Base-by-base conservation (phyloP, 1,284 basidiomycete species). In the Puccinia triticina region DNA sequence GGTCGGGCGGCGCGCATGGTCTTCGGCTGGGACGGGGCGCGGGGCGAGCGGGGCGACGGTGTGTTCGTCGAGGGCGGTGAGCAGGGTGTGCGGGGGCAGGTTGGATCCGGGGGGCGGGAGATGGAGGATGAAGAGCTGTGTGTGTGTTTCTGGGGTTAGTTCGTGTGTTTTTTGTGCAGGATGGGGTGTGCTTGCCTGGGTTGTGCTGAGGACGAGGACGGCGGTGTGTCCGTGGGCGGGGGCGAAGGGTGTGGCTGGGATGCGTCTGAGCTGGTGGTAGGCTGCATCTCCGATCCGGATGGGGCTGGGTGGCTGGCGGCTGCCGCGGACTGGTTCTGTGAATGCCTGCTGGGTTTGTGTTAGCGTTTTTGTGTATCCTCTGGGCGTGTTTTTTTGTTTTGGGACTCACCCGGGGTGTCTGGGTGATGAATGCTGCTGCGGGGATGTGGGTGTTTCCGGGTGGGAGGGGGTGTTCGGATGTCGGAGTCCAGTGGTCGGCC, bases 51-150 rank as follows among this genome's bases (percentile, higher is more conserved):
- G 32, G 1, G 29, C 59, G 43, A 61, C 23, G 1, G 75, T 48
- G 34, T 57, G 57, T n/a, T n/a, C n/a, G 18, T 61, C 59, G 10
- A 77, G 59, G 5, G 34, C n/a, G 37, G 75, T 64, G 57, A 77
- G 61, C 4, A 77, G 43, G 29, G 61, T 61, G 32, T 77, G 75
- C 26, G 75, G 57, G 23, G 75, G 75, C 32, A 77, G 46, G 29
- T 77, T 40, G 26, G 46, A 61, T n/a, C 46, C 55, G 11, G 23
- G 29, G 4, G 61, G 61, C 29, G 75, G 75, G 32, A 77, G 46
- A 77, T 77, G 75, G 59, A 77, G 64, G 55, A 77, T 46, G 32
- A 77, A 77, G 3, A 77, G 18, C 75, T 77, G 29, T 43, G 16
- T 4, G 34, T 34, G 32, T 34, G 61, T 64, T 64, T 64, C 16